Evolutionary conservation across 805 yeast species (phyloP).

Genomic region (Ogataea saltuana): DNA sequence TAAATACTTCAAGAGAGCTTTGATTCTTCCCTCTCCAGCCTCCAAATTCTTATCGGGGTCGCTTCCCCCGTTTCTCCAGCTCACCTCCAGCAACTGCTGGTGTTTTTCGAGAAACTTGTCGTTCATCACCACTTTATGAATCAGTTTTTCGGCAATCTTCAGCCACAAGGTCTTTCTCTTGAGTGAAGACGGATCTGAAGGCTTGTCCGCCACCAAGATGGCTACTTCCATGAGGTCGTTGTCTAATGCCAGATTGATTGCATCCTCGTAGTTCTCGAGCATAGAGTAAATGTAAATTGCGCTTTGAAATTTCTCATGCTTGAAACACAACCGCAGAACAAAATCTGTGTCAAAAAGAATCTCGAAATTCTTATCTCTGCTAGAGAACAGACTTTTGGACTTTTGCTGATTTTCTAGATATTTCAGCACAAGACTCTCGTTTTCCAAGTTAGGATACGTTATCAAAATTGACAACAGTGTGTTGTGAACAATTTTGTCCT

Average conservation of each 20-base stretch:
- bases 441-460: slow-evolving; percentile 40
- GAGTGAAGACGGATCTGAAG: slow-evolving; percentile 34
- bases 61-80: slow-evolving; percentile 11
- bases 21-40: slow-evolving; percentile 35
- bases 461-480: slow-evolving; percentile 69
- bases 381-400: slow-evolving; percentile 17
- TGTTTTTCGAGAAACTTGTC: slow-evolving; percentile 30
- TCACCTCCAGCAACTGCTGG: slow-evolving; percentile 18
- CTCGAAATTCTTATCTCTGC: slow-evolving; percentile 25
- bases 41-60: slow-evolving; percentile 26
- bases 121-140: slow-evolving; percentile 35
- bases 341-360: slow-evolving; percentile 68
- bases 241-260: slow-evolving; percentile 71
- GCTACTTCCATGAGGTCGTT: slow-evolving; percentile 61
- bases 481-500: slow-evolving; percentile 60
- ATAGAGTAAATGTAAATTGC: slow-evolving; percentile 74
- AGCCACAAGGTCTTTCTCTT: slow-evolving; percentile 74
- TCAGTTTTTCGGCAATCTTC: slow-evolving; percentile 55
- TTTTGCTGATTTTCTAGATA: slow-evolving; percentile 44
- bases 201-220: slow-evolving; percentile 54
- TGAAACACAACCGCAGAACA: slow-evolving; percentile 70
- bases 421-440: slow-evolving; percentile 50
- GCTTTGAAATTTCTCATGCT: slow-evolving; percentile 55
- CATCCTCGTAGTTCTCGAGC: slow-evolving; percentile 73
- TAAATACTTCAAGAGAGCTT: slow-evolving; percentile 37